These are phyloP conservation scores for Trichocladium uniseriatum DNA, from an alignment of 495 filamentous ascomycete species.

Conservation along the genomic window DNA sequence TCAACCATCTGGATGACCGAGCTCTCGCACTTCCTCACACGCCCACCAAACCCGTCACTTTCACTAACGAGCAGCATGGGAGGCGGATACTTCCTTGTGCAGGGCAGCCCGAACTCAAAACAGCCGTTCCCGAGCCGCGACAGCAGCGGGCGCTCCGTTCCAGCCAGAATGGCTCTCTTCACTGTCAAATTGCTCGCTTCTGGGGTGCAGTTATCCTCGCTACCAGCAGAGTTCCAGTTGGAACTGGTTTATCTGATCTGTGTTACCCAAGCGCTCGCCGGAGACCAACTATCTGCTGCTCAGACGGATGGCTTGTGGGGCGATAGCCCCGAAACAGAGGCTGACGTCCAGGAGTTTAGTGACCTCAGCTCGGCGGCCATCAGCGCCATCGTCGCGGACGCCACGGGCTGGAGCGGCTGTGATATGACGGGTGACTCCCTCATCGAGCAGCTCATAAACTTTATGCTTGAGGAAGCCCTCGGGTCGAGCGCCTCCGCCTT, in stretches of 20 bases:
- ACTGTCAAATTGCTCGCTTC: slow-evolving; percentile 44
- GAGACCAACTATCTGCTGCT: slow-evolving; percentile 36
- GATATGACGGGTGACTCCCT: slow-evolving; percentile 19
- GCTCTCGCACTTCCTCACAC: slow-evolving; percentile 50
- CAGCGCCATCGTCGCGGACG: slow-evolving; percentile 33
- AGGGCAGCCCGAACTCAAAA: slow-evolving; percentile 20
- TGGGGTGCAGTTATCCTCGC: slow-evolving; percentile 18
- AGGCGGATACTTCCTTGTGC: slow-evolving; percentile 59
- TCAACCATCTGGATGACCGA: slow-evolving; percentile 33
- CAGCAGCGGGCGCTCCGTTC: slow-evolving; percentile 55
- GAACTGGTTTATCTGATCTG: slow-evolving; percentile 34
- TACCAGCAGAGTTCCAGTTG: slow-evolving; percentile 25
- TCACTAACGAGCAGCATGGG: slow-evolving; percentile 63
- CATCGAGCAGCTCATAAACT: slow-evolving; percentile 28
- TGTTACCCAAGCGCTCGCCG: slow-evolving; percentile 33
- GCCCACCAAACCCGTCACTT: slow-evolving; percentile 50
- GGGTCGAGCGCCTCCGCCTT: slow-evolving; percentile 30
- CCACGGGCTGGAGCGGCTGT: slow-evolving; percentile 25
- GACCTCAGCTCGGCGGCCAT: slow-evolving; percentile 48
- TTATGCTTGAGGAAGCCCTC: slow-evolving; percentile 27
- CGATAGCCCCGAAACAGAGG: slow-evolving; percentile 38
- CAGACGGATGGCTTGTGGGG: slow-evolving; percentile 30
- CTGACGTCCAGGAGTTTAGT: slow-evolving; percentile 53
- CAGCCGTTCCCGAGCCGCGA: slow-evolving; percentile 41
- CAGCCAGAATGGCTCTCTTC: slow-evolving; percentile 66